These are phyloP conservation scores for Sorghum bicolor DNA, from an alignment of 176 grass and related monocot species.

Conservation along the genomic window Sorghum_bicolor_NCBIv3 NC_012873.2:64165001-64165500, in stretches of 20 bases:
- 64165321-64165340: neutral
- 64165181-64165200: neutral
- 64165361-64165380: neutral
- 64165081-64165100: conserved; percentile 49
- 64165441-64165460: neutral
- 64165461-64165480: neutral
- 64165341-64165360: neutral
- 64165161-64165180: neutral
- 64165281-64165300: neutral
- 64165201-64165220: neutral
- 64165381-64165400: neutral
- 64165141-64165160: neutral
- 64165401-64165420: neutral
- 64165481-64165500: conserved; percentile 3
- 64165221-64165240: neutral
- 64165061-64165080: conserved; percentile 5
- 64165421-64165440: neutral
- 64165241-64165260: neutral
- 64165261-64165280: neutral
- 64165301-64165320: neutral
- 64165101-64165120: conserved; percentile 49
- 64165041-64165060: neutral
- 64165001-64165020: neutral
- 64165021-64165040: conserved; percentile 3
- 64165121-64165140: conserved; percentile 33